phyloP scores from a whole-genome alignment of 2,329 filamentous ascomycete genomes.

The Anthostomella pinea region DNA sequence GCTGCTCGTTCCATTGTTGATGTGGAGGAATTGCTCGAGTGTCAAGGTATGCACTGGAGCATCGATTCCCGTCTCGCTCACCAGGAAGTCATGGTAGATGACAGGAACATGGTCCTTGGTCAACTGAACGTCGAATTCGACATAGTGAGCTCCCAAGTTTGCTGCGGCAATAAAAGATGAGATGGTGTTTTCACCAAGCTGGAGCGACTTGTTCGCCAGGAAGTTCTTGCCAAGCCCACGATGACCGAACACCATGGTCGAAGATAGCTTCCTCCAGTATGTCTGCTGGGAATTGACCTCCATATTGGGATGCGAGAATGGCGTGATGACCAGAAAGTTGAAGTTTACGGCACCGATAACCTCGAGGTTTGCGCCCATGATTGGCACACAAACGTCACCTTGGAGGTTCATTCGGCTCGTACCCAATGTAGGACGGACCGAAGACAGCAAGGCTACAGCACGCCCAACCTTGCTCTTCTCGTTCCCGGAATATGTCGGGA shows the following conservation, averaged over 20 bases:
- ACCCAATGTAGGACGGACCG: slow-evolving; percentile 78
- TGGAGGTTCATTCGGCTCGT: slow-evolving; percentile 87
- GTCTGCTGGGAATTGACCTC: slow-evolving; percentile 85
- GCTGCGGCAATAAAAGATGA: slow-evolving; percentile 95
- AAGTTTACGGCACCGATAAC: slow-evolving; percentile 95
- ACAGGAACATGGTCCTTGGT: slow-evolving; percentile 99
- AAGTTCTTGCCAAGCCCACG: slow-evolving; percentile 87
- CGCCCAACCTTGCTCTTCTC: slow-evolving; percentile 86
- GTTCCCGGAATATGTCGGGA: slow-evolving; percentile 90
- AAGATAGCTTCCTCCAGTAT: slow-evolving; percentile 91
- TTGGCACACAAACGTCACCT: slow-evolving; percentile 87
- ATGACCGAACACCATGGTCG: slow-evolving; percentile 77
- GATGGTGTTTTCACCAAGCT: slow-evolving; percentile 94
- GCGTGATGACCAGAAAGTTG: slow-evolving; percentile 93
- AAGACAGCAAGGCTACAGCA: slow-evolving; percentile 82
- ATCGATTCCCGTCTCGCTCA: slow-evolving; percentile 96
- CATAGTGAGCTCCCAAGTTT: slow-evolving; percentile 78
- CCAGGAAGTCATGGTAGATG: slow-evolving; percentile 97
- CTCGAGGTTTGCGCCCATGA: slow-evolving; percentile 79
- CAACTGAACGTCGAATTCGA: slow-evolving; percentile 85
- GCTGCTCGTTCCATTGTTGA: slow-evolving; percentile 61
- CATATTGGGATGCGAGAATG: slow-evolving; percentile 92
- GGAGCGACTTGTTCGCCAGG: slow-evolving; percentile 77
- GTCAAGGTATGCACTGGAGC: slow-evolving; percentile 94
- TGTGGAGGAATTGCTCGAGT: slow-evolving; percentile 90